A percentile compares a stretch with the other conserved stretches of the same genome.
These are phyloP conservation scores for Leccinum broughii DNA, from an alignment of 768 basidiomycete species.

Conservation along the genomic window DNA sequence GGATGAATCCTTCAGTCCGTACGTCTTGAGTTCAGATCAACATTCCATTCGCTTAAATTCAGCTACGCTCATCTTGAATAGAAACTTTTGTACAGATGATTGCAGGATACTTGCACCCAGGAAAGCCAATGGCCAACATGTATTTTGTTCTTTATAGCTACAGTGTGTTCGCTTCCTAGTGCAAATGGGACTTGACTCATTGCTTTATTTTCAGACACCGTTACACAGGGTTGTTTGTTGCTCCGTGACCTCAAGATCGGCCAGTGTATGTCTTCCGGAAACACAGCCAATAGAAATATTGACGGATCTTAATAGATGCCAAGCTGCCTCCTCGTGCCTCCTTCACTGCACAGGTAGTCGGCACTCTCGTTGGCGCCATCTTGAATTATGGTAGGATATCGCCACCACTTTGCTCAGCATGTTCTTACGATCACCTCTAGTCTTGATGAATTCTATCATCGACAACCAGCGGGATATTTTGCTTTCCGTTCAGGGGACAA, in stretches of 20 bases:
- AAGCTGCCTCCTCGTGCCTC: conserved; percentile 67
- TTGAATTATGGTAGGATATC: conserved; percentile 43
- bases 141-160: conserved; percentile 47
- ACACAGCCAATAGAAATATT: conserved; percentile 38
- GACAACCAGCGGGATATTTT: conserved; percentile 50
- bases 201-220: conserved; percentile 43
- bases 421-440: conserved; percentile 33
- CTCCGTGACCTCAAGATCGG: conserved; percentile 56
- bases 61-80: conserved; percentile 2
- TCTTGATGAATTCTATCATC: conserved; percentile 62
- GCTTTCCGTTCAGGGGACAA: conserved; percentile 54
- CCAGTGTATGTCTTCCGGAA: conserved; percentile 17
- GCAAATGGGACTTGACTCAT: conserved; percentile 26
- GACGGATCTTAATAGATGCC: conserved; percentile 24
- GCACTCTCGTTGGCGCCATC: conserved; percentile 54
- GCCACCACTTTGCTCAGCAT: not conserved
- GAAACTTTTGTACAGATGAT: conserved; percentile 38
- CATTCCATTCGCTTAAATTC: not conserved
- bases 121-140: conserved; percentile 46
- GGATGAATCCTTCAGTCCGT: conserved; percentile 19
- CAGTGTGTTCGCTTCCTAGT: conserved; percentile 32
- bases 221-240: conserved; percentile 50
- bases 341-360: conserved; percentile 57
- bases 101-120: conserved; percentile 37
- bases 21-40: conserved; percentile 7